These are phyloP conservation scores for Penicillium arizonense DNA, from an alignment of 495 filamentous ascomycete species.

Conservation along the genomic window DNA sequence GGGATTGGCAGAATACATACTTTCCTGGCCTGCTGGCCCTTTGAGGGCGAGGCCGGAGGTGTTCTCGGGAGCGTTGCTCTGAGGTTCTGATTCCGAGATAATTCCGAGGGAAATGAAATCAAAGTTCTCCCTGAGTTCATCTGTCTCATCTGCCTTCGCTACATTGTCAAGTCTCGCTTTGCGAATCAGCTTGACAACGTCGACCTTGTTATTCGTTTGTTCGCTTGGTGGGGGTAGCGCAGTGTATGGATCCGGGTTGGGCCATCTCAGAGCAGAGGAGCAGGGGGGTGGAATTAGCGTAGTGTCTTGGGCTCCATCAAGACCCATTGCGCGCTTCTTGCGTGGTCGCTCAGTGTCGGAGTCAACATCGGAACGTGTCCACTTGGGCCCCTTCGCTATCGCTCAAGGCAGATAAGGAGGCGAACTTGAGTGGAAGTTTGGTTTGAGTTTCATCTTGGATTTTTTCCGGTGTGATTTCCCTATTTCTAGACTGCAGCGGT, in stretches of 20 bases:
- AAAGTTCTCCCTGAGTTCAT: constrained; percentile 58
- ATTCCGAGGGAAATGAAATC: constrained; percentile 85
- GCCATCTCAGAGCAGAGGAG: constrained; percentile 67
- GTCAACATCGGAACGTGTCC: constrained; percentile 55
- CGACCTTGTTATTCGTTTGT: constrained; percentile 58
- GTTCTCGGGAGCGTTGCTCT: constrained; percentile 30
- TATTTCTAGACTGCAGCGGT: constrained; percentile 37
- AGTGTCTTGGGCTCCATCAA: constrained; percentile 33
- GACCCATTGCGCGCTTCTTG: constrained; percentile 50
- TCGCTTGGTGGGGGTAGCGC: constrained; percentile 71
- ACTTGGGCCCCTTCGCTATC: constrained; percentile 72
- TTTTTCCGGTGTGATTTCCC: constrained; percentile 41
- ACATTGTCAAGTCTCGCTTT: constrained; percentile 64
- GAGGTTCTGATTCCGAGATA: constrained; percentile 45
- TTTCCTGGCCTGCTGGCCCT: constrained; percentile 19
- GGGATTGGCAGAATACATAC: constrained; percentile 35
- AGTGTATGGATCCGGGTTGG: constrained; percentile 90
- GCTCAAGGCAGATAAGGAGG: constrained; percentile 57
- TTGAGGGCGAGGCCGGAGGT: constrained; percentile 17
- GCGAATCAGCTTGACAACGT: constrained; percentile 83
- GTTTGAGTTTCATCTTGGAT: constrained; percentile 21
- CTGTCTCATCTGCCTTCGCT: constrained; percentile 40
- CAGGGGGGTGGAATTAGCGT: constrained; percentile 22
- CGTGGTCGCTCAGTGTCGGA: constrained; percentile 40
- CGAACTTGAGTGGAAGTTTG: constrained; percentile 39